Percentiles rank a stretch among this genome's conserved stretches.
Conservation (phyloP, 2,329 filamentous ascomycete genomes). For the Fusarium oxysporum region DNA sequence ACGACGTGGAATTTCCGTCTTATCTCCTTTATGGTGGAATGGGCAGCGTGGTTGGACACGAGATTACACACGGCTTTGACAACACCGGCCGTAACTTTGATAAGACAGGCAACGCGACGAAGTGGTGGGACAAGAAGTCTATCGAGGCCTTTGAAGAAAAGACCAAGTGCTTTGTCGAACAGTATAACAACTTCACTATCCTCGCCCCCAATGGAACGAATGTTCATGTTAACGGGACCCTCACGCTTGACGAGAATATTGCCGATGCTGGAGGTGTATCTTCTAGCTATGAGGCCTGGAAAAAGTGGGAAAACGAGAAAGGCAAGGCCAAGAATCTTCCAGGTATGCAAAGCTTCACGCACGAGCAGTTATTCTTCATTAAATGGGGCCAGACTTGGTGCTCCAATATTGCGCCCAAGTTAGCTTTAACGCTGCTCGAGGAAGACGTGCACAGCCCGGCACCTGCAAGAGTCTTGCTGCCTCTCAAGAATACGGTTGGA, state of each 20-base stretch:
- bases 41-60: conserved; percentile 74
- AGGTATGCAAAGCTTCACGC: conserved; percentile 70
- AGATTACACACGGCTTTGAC: conserved; percentile 78
- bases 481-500: conserved; percentile 75
- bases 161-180: conserved; percentile 74
- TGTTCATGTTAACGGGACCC: conserved; percentile 70
- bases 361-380: conserved; percentile 78
- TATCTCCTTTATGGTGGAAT: conserved; percentile 78
- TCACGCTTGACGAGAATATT: conserved; percentile 77
- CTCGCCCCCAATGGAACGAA: conserved; percentile 65
- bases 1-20: conserved; percentile 70
- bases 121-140: conserved; percentile 75
- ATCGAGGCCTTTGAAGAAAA: conserved; percentile 68
- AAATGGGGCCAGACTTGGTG: conserved; percentile 76
- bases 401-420: conserved; percentile 66
- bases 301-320: conserved; percentile 64
- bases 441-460: conserved; percentile 75
- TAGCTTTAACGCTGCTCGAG: conserved; percentile 58
- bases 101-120: conserved; percentile 70
- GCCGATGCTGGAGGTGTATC: conserved; percentile 76
- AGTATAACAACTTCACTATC: conserved; percentile 72
- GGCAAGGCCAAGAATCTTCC: conserved; percentile 65
- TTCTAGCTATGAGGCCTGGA: conserved; percentile 74
- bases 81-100: conserved; percentile 73
- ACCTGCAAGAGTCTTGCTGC: conserved; percentile 70